phyloP scores from a whole-genome alignment of 2,329 filamentous ascomycete genomes.

The Alternaria sp. region DNA sequence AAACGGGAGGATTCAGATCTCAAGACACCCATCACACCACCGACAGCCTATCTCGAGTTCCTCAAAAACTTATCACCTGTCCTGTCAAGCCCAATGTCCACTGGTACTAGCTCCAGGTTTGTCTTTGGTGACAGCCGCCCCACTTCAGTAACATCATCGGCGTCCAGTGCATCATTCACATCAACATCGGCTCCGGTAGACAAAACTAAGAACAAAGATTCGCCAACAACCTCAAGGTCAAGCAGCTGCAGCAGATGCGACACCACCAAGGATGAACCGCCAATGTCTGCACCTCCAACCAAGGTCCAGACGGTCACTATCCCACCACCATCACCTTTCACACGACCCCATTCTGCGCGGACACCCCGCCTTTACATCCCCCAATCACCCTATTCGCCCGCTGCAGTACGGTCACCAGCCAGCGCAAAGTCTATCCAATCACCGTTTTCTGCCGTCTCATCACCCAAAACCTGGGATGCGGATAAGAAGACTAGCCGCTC shows the following conservation, averaged over 20 bases:
- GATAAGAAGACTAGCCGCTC: conserved; percentile 70
- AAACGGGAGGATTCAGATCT: conserved; percentile 69
- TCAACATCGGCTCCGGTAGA: conserved; percentile 46
- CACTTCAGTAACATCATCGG: conserved; percentile 50
- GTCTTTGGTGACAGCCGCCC: conserved; percentile 56
- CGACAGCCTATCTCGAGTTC: conserved; percentile 90
- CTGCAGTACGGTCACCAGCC: conserved; percentile 70
- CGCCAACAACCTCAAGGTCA: conserved; percentile 48
- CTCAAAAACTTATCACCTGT: conserved; percentile 80
- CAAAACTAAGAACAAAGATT: conserved; percentile 31
- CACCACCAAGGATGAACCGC: conserved; percentile 46
- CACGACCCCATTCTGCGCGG: conserved; percentile 68
- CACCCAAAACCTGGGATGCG: conserved; percentile 81
- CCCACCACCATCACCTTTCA: conserved; percentile 69
- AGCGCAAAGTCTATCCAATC: conserved; percentile 67
- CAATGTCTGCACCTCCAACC: conserved; percentile 55
- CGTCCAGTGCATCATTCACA: conserved; percentile 48
- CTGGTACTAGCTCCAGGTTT: conserved; percentile 63
- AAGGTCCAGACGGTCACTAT: conserved; percentile 65
- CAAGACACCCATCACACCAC: conserved; percentile 90
- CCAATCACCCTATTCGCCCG: conserved; percentile 74
- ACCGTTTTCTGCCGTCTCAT: conserved; percentile 74
- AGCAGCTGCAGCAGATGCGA: conserved; percentile 52
- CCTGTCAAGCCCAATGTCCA: conserved; percentile 73
- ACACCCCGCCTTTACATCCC: conserved; percentile 77